These are phyloP conservation scores for Cytospora schulzeri DNA, from an alignment of 2,329 filamentous ascomycete species.

Conservation along the genomic window DNA sequence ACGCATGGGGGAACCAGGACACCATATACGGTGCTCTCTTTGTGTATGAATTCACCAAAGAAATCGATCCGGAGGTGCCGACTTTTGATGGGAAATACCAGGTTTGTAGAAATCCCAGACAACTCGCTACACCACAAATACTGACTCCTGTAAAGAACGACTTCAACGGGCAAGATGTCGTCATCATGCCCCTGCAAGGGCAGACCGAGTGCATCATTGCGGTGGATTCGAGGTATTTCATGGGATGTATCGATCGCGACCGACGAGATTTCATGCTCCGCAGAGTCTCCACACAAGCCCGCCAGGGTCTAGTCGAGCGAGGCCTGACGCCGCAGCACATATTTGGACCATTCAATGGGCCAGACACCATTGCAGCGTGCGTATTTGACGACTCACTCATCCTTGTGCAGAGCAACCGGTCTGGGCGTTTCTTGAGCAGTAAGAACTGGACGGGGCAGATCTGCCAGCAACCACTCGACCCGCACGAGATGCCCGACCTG, in stretches of 20 bases:
- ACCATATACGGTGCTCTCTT: background rate
- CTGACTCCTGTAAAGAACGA: constrained; percentile 8
- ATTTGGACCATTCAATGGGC: background rate
- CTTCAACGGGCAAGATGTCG: constrained; percentile 9
- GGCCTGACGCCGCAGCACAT: background rate
- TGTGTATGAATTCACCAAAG: background rate
- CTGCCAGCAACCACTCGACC: background rate
- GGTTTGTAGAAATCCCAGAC: background rate
- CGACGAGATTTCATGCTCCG: background rate
- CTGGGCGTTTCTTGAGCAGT: background rate
- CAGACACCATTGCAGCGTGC: constrained; percentile 1
- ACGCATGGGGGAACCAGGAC: constrained; percentile 16
- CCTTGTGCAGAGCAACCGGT: background rate
- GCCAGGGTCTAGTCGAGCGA: background rate
- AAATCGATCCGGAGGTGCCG: background rate
- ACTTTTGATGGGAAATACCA: constrained; percentile 11
- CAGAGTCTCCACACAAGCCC: background rate
- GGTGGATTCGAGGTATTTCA: constrained; percentile 11
- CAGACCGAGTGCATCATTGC: constrained; percentile 12
- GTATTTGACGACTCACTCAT: background rate
- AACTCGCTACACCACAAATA: background rate
- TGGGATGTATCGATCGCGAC: constrained; percentile 3
- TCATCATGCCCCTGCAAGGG: constrained; percentile 7
- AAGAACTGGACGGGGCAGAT: constrained; percentile 2
- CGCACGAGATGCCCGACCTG: background rate